phyloP scores from a whole-genome alignment of 495 filamentous ascomycete genomes.

The Aspergillus cristatus region DNA sequence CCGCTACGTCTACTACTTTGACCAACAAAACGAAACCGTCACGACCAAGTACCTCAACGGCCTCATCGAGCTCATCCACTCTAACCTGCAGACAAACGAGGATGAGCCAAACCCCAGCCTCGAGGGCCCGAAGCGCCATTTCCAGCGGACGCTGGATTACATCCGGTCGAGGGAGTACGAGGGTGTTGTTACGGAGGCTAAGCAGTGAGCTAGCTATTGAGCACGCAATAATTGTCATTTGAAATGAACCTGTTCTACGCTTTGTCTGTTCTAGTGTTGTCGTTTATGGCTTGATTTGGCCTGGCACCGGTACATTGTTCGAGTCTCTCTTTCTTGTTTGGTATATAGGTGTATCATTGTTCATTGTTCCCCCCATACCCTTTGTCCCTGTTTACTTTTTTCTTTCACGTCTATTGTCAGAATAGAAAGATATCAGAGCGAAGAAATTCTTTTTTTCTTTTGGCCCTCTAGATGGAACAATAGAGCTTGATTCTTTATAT shows the following conservation, averaged over 20 bases:
- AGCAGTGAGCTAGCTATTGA: constrained; percentile 42
- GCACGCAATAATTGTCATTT: constrained; percentile 5
- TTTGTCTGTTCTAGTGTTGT: constrained; percentile 1
- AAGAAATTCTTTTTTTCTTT: too few species aligned
- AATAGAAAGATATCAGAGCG: neutral
- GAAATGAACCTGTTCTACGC: constrained; percentile 2
- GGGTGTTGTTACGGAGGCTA: constrained; percentile 70
- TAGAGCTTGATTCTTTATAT: too few species aligned
- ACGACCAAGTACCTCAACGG: constrained; percentile 98
- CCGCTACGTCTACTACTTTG: constrained; percentile 98
- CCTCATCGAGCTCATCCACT: constrained; percentile 96
- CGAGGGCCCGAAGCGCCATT: constrained; percentile 83
- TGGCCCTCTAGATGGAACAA: too few species aligned
- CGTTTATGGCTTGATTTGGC: constrained; percentile 1
- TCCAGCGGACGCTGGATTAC: constrained; percentile 87
- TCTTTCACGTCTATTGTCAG: neutral
- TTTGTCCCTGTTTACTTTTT: neutral
- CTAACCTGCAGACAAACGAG: constrained; percentile 79
- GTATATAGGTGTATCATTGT: constrained; percentile 30
- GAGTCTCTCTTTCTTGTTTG: constrained; percentile 8
- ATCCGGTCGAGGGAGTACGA: constrained; percentile 88
- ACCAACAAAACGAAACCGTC: constrained; percentile 96
- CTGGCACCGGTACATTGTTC: neutral
- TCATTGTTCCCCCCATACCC: constrained; percentile 2
- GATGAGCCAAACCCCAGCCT: constrained; percentile 57